A percentile compares a stretch with the other conserved stretches of the same genome.
These are phyloP conservation scores for Casuarina equisetifolia DNA, from an alignment of 306 rosid genomes.

Conservation along the genomic window DNA sequence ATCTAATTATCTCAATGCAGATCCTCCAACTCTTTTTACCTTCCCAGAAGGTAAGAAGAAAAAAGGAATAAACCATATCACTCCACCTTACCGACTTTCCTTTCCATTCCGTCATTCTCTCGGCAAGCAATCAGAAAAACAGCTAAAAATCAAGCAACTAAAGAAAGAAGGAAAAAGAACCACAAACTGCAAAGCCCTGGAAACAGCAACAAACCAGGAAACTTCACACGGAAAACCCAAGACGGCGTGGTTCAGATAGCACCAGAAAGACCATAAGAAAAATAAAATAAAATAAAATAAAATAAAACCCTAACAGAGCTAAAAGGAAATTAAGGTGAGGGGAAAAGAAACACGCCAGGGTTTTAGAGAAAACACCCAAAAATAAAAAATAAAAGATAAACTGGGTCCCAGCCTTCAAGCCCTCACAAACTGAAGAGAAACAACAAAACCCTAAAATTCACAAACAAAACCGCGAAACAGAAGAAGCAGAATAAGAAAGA, in stretches of 20 bases:
- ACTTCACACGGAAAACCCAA: neutral
- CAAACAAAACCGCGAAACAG: neutral
- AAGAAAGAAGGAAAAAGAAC: neutral
- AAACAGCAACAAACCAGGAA: neutral
- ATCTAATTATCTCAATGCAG: neutral
- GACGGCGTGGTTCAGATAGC: neutral
- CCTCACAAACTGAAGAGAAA: neutral
- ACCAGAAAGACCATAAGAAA: neutral
- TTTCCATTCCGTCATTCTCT: neutral
- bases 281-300: too few species aligned
- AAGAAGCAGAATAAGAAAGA: neutral
- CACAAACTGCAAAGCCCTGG: constrained; percentile 1
- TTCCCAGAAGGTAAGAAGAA: neutral
- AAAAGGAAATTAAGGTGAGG: neutral
- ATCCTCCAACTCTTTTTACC: neutral
- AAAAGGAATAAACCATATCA: constrained; percentile 13
- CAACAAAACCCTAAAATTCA: neutral
- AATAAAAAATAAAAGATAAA: neutral
- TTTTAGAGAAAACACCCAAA: neutral
- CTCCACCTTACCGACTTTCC: constrained; percentile 2
- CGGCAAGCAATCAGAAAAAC: constrained; percentile 15
- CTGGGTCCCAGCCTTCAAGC: neutral
- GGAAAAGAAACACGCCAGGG: too few species aligned
- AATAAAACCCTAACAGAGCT: neutral
- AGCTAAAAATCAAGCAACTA: constrained; percentile 11